Percentiles rank a stretch among this genome's conserved stretches.
These are phyloP conservation scores for Curvularia hawaiiensis DNA, from an alignment of 2,329 filamentous ascomycete species.

Conservation along the genomic window DNA sequence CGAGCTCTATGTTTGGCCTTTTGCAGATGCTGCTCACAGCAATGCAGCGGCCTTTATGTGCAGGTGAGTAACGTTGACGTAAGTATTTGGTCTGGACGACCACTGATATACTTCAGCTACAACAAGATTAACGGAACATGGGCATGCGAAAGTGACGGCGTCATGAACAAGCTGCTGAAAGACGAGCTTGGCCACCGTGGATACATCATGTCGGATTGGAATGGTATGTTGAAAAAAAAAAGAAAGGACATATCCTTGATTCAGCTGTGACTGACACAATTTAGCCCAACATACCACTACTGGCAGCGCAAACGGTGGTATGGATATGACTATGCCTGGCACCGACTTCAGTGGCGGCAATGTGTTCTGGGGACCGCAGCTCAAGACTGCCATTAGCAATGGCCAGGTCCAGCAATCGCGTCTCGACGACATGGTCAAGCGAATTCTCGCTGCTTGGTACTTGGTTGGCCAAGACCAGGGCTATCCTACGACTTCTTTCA, in stretches of 20 bases:
- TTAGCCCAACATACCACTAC: conserved; percentile 53
- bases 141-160: conserved; percentile 55
- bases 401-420: conserved; percentile 48
- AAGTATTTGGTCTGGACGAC: neutral
- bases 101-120: conserved; percentile 26
- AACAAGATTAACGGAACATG: conserved; percentile 56
- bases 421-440: conserved; percentile 51
- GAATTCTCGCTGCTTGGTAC: conserved; percentile 58
- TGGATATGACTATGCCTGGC: conserved; percentile 65
- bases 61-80: conserved; percentile 16
- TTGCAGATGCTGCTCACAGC: conserved; percentile 72
- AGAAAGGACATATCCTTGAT: neutral
- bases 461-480: conserved; percentile 54
- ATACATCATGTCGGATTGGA: conserved; percentile 54
- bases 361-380: conserved; percentile 61
- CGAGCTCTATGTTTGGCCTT: conserved; percentile 80
- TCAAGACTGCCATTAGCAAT: conserved; percentile 59
- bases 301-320: conserved; percentile 51
- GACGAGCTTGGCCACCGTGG: conserved; percentile 58
- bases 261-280: neutral
- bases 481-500: conserved; percentile 53
- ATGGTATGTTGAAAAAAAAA: conserved; percentile 23
- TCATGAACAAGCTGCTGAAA: conserved; percentile 58
- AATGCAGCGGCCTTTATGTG: conserved; percentile 63
- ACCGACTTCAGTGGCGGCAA: conserved; percentile 46